These are phyloP conservation scores for Auricularia auricula-judae DNA, from an alignment of 768 basidiomycete species.

Conservation along the genomic window DNA sequence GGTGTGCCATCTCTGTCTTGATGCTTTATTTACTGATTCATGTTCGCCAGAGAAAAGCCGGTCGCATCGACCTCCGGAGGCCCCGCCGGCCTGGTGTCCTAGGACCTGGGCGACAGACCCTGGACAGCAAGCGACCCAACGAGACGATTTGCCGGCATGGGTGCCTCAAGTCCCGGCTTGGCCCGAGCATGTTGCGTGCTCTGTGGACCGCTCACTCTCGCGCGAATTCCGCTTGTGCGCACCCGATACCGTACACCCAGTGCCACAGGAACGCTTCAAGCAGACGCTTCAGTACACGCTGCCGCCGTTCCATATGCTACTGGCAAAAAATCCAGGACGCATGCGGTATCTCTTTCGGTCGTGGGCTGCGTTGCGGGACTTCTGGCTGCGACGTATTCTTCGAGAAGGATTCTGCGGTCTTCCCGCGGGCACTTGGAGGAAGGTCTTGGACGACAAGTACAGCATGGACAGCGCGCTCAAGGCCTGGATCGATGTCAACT, in stretches of 20 bases:
- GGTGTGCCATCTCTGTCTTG: no score
- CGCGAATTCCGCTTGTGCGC: not conserved
- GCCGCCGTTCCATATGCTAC: not conserved
- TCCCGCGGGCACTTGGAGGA: not conserved
- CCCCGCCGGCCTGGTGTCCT: not conserved
- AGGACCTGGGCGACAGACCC: not conserved
- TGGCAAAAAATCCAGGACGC: not conserved
- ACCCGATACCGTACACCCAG: not conserved
- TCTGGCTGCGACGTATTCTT: not conserved
- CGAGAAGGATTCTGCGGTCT: not conserved
- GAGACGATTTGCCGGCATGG: not conserved
- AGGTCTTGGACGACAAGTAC: not conserved
- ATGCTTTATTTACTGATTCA: no score
- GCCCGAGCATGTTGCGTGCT: not conserved
- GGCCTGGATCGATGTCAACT: no score
- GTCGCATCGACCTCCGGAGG: no score
- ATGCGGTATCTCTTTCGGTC: not conserved
- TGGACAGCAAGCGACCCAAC: not conserved
- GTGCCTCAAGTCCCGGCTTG: not conserved
- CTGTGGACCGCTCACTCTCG: not conserved
- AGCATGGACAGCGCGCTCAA: no score
- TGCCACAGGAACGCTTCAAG: not conserved
- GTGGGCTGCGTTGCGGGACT: not conserved
- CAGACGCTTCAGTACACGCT: not conserved
- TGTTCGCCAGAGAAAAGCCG: no score